These are phyloP conservation scores for Eimeria falciformis DNA, from an alignment of 169 alveolate genomes.

Conservation along the genomic window DNA sequence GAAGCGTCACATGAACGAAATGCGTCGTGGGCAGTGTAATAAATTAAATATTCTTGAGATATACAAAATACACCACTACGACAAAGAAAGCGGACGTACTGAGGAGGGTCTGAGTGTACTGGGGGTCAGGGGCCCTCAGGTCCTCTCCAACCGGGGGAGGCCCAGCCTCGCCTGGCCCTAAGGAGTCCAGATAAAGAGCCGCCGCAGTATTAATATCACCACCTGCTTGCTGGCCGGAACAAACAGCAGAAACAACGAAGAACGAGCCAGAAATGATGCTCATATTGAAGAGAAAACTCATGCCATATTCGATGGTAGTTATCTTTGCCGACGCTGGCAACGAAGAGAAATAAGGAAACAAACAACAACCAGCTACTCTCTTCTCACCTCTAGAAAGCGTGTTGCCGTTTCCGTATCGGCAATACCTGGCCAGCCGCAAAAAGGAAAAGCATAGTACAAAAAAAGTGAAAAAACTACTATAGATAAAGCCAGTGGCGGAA, in stretches of 20 bases:
- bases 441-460: too few species aligned
- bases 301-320: too few species aligned
- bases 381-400: slow-evolving; percentile 30
- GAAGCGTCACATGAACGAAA: too few species aligned
- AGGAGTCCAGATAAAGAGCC: slow-evolving; percentile 17
- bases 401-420: slow-evolving; percentile 39
- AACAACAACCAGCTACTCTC: too few species aligned
- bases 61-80: background rate
- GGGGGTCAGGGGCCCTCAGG: slow-evolving; percentile 55
- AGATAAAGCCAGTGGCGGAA: too few species aligned
- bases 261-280: too few species aligned
- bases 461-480: too few species aligned
- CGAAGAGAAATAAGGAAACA: too few species aligned
- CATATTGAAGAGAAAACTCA: too few species aligned
- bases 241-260: background rate
- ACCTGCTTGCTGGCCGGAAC: slow-evolving; percentile 29
- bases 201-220: slow-evolving; percentile 63
- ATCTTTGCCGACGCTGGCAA: too few species aligned
- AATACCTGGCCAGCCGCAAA: background rate
- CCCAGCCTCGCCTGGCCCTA: background rate
- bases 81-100: background rate
- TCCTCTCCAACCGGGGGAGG: background rate
- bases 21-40: too few species aligned
- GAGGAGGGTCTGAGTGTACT: slow-evolving; percentile 50
- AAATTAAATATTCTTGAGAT: background rate